A percentile compares a stretch with the other conserved stretches of the same genome.
Conservation (phyloP, 2,329 filamentous ascomycete species). For the Diaporthe vaccinii region DNA sequence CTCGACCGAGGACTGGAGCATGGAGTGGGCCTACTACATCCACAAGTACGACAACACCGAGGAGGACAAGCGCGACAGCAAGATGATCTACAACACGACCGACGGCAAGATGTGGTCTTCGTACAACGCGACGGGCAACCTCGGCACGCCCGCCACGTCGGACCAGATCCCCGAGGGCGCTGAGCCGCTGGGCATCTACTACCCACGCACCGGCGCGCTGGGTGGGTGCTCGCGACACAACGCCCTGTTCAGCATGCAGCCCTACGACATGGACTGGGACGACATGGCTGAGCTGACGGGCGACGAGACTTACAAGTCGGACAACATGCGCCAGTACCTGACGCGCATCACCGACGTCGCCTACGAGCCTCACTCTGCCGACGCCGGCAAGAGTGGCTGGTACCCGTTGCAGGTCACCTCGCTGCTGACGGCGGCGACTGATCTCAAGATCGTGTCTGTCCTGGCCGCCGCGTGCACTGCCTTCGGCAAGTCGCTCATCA, state of each 20-base stretch:
- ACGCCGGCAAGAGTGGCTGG: constrained; percentile 72
- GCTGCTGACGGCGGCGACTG: constrained; percentile 63
- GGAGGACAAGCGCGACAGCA: constrained; percentile 30
- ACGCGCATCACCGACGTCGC: constrained; percentile 60
- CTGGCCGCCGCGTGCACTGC: constrained; percentile 60
- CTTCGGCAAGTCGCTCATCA: constrained; percentile 36
- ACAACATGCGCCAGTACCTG: constrained; percentile 64
- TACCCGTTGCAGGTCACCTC: constrained; percentile 63
- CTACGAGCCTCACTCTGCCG: constrained; percentile 56
- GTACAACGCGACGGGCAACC: constrained; percentile 47
- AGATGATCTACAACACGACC: constrained; percentile 32
- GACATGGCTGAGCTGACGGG: constrained; percentile 63
- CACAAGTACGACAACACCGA: constrained; percentile 42
- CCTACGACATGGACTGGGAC: constrained; percentile 63
- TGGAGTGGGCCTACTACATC: constrained; percentile 32
- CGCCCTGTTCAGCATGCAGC: constrained; percentile 63
- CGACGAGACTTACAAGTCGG: constrained; percentile 61
- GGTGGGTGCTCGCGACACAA: constrained; percentile 59
- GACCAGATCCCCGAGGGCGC: constrained; percentile 45
- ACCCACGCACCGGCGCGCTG: constrained; percentile 45
- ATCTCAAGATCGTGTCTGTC: constrained; percentile 66
- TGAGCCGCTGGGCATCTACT: constrained; percentile 46
- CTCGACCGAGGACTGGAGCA: constrained; percentile 24
- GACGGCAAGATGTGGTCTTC: constrained; percentile 37
- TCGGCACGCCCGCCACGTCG: constrained; percentile 56